Conservation (phyloP, 129 eudicot species). For the Deinandra increscens region DNA sequence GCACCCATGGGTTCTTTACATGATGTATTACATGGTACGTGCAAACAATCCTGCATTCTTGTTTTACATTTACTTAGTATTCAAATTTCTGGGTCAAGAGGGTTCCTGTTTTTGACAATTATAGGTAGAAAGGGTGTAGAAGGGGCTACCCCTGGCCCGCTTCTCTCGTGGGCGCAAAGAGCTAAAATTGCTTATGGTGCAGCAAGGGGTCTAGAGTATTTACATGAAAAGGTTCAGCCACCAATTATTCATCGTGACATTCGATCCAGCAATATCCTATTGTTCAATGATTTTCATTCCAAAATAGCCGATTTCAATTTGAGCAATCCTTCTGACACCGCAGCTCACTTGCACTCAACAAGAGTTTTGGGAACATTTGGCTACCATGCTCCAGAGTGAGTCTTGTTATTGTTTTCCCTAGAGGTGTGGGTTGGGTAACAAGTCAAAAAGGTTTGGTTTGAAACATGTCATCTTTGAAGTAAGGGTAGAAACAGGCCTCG, state of each 20-base stretch:
- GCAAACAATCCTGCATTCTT: neutral
- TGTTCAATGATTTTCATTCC: constrained; percentile 53
- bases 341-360: constrained; percentile 76
- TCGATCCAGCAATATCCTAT: constrained; percentile 68
- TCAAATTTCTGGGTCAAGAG: neutral
- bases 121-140: constrained; percentile 64
- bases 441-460: neutral
- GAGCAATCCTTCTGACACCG: constrained; percentile 63
- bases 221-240: constrained; percentile 76
- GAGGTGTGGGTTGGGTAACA: neutral
- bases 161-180: constrained; percentile 61
- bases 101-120: neutral
- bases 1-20: constrained; percentile 76
- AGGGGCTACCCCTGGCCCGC: constrained; percentile 71
- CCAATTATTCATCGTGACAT: constrained; percentile 65
- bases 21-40: constrained; percentile 61
- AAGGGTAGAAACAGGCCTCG: neutral
- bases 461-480: neutral
- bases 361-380: constrained; percentile 74
- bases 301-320: constrained; percentile 66
- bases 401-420: constrained; percentile 8
- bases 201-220: constrained; percentile 63
- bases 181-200: constrained; percentile 72
- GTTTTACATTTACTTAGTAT: neutral
- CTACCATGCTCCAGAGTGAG: constrained; percentile 80